These are phyloP conservation scores for Kwoniella heveanensis DNA, from an alignment of 768 basidiomycete species.

Conservation along the genomic window DNA sequence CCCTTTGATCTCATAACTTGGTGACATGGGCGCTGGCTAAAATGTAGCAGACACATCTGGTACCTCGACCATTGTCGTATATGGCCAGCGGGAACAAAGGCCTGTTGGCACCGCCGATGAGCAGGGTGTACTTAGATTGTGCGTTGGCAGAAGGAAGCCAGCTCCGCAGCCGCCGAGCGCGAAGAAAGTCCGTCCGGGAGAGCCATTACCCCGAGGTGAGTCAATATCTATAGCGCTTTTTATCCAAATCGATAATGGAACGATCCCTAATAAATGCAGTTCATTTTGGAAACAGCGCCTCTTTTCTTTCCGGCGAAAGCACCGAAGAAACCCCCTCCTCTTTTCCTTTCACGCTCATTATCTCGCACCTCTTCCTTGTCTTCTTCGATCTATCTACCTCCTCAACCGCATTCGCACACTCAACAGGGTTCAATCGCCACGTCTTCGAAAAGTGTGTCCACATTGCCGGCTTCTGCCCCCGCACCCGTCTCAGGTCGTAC, in stretches of 20 bases:
- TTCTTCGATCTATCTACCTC: slow-evolving; percentile 40
- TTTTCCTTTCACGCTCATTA: slow-evolving; percentile 38
- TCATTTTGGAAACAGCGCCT: slow-evolving; percentile 29
- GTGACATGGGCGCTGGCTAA: neutral
- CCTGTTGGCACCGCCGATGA: slow-evolving; percentile 1
- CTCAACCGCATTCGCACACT: slow-evolving; percentile 16
- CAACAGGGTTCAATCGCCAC: neutral
- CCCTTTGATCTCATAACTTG: no score
- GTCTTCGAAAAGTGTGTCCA: neutral
- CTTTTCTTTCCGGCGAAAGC: slow-evolving; percentile 45
- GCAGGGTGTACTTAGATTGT: slow-evolving; percentile 25
- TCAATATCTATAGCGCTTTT: neutral
- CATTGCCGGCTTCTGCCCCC: neutral
- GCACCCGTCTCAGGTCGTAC: slow-evolving; percentile 42
- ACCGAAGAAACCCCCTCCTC: slow-evolving; percentile 35
- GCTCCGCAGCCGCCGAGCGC: slow-evolving; percentile 27
- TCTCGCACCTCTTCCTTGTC: slow-evolving; percentile 33
- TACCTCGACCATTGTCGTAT: slow-evolving; percentile 57
- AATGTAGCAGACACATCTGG: slow-evolving; percentile 24
- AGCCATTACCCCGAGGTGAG: slow-evolving; percentile 53
- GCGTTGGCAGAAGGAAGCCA: slow-evolving; percentile 41
- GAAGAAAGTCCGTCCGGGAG: slow-evolving; percentile 47
- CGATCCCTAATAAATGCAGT: no score
- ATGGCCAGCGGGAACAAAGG: slow-evolving; percentile 42
- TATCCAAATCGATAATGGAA: no score